These are phyloP conservation scores for Zygoascus ofunaensis DNA, from an alignment of 805 yeast species.

Conservation along the genomic window DNA sequence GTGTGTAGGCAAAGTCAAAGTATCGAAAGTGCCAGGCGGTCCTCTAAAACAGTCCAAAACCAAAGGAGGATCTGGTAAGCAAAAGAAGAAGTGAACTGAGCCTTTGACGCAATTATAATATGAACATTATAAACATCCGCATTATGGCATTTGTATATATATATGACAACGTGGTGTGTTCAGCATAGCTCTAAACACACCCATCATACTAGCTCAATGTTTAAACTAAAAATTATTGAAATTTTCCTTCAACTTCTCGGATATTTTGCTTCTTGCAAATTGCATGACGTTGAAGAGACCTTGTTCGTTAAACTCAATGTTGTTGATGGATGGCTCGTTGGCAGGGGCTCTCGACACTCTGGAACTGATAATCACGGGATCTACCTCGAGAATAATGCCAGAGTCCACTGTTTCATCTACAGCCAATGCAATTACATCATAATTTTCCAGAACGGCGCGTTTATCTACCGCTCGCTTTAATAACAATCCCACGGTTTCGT, in stretches of 20 bases:
- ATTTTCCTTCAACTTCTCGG: slow-evolving; percentile 41
- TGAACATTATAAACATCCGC: too few species aligned
- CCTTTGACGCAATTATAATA: too few species aligned
- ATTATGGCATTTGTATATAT: too few species aligned
- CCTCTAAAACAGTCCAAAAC: slow-evolving; percentile 14
- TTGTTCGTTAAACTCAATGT: slow-evolving; percentile 34
- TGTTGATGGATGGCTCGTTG: slow-evolving; percentile 42
- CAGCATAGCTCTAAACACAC: too few species aligned
- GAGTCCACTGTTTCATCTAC: slow-evolving; percentile 91
- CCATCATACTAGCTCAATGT: too few species aligned
- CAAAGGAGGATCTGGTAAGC: slow-evolving; percentile 1
- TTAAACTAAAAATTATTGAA: slow-evolving; percentile 12
- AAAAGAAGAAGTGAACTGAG: slow-evolving; percentile 8
- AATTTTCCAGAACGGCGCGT: slow-evolving; percentile 66
- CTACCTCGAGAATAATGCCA: slow-evolving; percentile 86
- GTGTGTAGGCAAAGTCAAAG: slow-evolving; percentile 64
- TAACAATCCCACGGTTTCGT: slow-evolving; percentile 72
- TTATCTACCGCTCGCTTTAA: slow-evolving; percentile 65
- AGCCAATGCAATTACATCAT: slow-evolving; percentile 76
- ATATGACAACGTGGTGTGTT: too few species aligned
- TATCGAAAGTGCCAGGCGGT: slow-evolving; percentile 23
- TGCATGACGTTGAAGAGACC: slow-evolving; percentile 72
- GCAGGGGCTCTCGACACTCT: slow-evolving; percentile 85
- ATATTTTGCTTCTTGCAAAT: slow-evolving; percentile 69
- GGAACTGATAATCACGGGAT: slow-evolving; percentile 75